Percentiles rank a stretch among this genome's conserved stretches.
These are phyloP conservation scores for Chalciporus chontae DNA, from an alignment of 768 basidiomycete species.

Conservation along the genomic window DNA sequence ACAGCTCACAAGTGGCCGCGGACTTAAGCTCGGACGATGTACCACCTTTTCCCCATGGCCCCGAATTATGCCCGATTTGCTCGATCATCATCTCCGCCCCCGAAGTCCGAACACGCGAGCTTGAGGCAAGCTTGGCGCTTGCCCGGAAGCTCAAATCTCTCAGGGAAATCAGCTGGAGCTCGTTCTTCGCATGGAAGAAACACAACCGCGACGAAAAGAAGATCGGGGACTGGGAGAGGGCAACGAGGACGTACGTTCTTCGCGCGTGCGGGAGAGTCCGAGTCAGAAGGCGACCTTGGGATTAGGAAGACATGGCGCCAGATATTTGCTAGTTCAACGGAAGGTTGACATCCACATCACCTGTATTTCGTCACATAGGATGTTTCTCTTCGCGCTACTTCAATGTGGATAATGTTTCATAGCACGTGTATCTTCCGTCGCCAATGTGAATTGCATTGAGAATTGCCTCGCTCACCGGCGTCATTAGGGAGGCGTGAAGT, in stretches of 20 bases:
- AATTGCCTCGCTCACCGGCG: background rate
- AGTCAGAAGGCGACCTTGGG: conserved; percentile 43
- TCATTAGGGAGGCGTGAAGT: background rate
- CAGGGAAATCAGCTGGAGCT: conserved; percentile 48
- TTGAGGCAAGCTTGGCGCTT: conserved; percentile 44
- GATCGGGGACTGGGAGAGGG: conserved; percentile 22
- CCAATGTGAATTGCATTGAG: too few relatives aligned
- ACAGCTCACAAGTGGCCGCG: background rate
- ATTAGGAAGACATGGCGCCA: conserved; percentile 3
- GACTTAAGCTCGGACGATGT: conserved; percentile 9
- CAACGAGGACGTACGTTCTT: conserved; percentile 40
- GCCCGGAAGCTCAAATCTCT: conserved; percentile 43
- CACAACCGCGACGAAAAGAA: conserved; percentile 13
- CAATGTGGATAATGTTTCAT: background rate
- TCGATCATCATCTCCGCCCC: conserved; percentile 19
- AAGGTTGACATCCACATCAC: background rate
- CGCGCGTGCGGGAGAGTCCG: conserved; percentile 39
- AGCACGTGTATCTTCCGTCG: background rate
- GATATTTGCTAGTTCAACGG: background rate
- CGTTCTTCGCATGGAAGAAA: conserved; percentile 37
- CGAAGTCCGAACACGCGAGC: conserved; percentile 41
- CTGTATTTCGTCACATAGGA: background rate
- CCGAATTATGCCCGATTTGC: conserved; percentile 38
- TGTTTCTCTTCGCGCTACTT: background rate
- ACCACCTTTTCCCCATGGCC: conserved; percentile 29